Percentiles rank a stretch among this genome's conserved stretches.
Evolutionary conservation across 2,329 filamentous ascomycete genomes (phyloP).

Genomic region (Fusarium metavorans): DNA sequence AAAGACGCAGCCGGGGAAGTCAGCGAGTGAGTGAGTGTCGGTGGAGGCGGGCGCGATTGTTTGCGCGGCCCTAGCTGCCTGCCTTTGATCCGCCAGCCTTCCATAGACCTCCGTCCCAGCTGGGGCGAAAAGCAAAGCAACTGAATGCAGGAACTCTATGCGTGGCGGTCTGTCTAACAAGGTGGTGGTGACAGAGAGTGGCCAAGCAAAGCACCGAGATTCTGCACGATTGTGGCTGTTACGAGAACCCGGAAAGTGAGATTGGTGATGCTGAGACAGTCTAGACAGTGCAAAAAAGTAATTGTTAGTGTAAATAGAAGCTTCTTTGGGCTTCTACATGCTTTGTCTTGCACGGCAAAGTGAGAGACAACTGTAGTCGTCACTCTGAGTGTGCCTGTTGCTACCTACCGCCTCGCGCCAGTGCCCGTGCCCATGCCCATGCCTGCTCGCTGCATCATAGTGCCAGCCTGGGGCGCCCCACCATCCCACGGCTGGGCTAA

Average conservation of each 20-base stretch:
- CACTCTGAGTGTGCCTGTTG: conserved; percentile 44
- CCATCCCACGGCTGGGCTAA: conserved; percentile 43
- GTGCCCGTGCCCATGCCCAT: conserved; percentile 25
- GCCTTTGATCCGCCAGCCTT: conserved; percentile 25
- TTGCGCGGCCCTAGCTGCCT: conserved; percentile 40
- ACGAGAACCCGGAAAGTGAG: not conserved
- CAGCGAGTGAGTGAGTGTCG: not conserved
- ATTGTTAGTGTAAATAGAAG: conserved; percentile 25
- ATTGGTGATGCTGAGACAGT: not conserved
- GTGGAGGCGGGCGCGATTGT: conserved; percentile 24
- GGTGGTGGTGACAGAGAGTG: conserved; percentile 8
- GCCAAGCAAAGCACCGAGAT: not conserved
- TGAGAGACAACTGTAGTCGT: conserved; percentile 32
- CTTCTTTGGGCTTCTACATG: conserved; percentile 39
- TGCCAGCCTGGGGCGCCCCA: conserved; percentile 34
- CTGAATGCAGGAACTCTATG: conserved; percentile 28
- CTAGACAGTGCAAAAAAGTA: not conserved
- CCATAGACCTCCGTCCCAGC: conserved; percentile 1
- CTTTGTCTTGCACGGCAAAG: conserved; percentile 27
- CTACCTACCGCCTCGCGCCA: conserved; percentile 30
- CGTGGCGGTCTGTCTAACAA: conserved; percentile 15
- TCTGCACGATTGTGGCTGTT: not conserved
- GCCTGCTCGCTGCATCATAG: conserved; percentile 39
- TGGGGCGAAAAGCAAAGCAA: conserved; percentile 8
- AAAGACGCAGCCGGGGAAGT: not conserved